Percentiles rank a stretch among this genome's conserved stretches.
Conservation (phyloP, 75 land plant genomes). For the Azolla pinnata region DNA sequence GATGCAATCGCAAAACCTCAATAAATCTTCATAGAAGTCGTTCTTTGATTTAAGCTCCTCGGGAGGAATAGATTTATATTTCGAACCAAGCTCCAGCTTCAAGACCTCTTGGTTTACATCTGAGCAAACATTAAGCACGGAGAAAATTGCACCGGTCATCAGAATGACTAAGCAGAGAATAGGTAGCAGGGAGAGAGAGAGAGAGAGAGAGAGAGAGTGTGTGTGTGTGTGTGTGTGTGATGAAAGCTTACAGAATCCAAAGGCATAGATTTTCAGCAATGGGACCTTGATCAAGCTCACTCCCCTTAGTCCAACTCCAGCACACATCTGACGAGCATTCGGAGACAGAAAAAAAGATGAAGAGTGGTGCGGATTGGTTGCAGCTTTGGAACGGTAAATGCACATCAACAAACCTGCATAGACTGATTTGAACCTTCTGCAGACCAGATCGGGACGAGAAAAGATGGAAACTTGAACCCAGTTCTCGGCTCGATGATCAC, state of each 20-base stretch:
- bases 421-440: neutral
- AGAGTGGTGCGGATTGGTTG: no score
- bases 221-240: no score
- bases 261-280: slow-evolving; percentile 24
- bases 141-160: no score
- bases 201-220: no score
- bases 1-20: no score
- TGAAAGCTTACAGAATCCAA: slow-evolving; percentile 19
- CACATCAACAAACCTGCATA: no score
- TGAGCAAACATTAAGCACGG: no score
- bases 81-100: slow-evolving; percentile 18
- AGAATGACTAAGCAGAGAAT: no score
- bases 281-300: slow-evolving; percentile 14
- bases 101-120: slow-evolving; percentile 22
- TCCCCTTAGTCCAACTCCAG: slow-evolving; percentile 25
- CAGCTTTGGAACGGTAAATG: no score
- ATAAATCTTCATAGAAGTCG: slow-evolving; percentile 23
- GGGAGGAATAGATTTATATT: slow-evolving; percentile 17
- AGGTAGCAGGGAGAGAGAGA: no score
- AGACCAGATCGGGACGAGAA: neutral
- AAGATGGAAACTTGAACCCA: neutral
- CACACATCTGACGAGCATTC: slow-evolving; percentile 13
- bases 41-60: slow-evolving; percentile 17
- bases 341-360: no score
- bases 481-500: slow-evolving; percentile 1